Percentiles rank a stretch among this genome's conserved stretches.
These are phyloP conservation scores for Cucumis cinereus DNA, from an alignment of 306 rosid species.

Conservation along the genomic window DNA sequence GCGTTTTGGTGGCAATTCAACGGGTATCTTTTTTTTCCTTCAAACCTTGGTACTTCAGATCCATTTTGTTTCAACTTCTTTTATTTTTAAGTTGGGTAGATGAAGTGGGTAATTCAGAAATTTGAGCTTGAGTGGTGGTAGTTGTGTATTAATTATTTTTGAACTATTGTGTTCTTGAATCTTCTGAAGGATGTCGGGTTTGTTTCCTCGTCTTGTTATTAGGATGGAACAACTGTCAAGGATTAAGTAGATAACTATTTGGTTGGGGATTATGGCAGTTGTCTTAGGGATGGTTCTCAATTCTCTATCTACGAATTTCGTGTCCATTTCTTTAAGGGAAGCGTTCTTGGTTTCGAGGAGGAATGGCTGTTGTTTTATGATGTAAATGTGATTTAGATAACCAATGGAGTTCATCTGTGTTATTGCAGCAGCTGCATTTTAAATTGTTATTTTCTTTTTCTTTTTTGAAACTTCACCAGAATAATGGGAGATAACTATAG, in stretches of 20 bases:
- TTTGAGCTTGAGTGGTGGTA: neutral
- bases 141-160: neutral
- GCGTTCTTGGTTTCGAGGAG: neutral
- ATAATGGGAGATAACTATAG: neutral
- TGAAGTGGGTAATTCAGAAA: neutral
- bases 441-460: neutral
- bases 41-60: neutral
- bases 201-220: neutral
- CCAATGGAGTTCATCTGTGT: neutral
- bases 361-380: neutral
- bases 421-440: neutral
- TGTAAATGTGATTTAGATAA: neutral
- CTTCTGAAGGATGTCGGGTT: neutral
- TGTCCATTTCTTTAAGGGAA: neutral
- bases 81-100: neutral
- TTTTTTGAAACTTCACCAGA: neutral
- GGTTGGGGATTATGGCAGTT: neutral
- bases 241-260: neutral
- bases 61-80: neutral
- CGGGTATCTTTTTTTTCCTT: slow-evolving; percentile 28
- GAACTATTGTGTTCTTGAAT: neutral
- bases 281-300: neutral
- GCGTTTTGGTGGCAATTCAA: slow-evolving; percentile 44
- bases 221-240: neutral
- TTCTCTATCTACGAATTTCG: neutral